phyloP scores from a whole-genome alignment of 345 rosid species.

The Aquilaria sinensis region DNA sequence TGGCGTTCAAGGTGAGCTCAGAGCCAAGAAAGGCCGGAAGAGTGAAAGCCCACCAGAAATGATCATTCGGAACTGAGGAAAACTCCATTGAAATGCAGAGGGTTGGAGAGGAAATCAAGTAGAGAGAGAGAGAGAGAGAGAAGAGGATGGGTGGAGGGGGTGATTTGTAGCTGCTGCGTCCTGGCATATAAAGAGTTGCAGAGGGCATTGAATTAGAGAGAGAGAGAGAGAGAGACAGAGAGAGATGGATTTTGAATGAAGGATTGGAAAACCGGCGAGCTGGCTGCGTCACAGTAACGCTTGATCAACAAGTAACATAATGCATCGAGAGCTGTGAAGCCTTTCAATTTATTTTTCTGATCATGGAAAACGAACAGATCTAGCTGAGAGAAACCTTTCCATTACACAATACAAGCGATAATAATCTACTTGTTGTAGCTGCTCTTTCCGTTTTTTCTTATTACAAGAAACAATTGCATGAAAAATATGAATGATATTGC shows the following conservation, averaged over 20 bases:
- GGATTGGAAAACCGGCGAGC: neutral
- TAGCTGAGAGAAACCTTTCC: no score
- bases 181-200: neutral
- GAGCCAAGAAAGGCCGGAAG: constrained; percentile 23
- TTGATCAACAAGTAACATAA: neutral
- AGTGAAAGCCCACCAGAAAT: constrained; percentile 27
- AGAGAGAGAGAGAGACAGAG: neutral
- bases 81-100: constrained; percentile 2
- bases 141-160: neutral
- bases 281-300: neutral
- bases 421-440: no score
- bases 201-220: neutral
- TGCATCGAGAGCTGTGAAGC: neutral
- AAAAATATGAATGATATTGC: no score
- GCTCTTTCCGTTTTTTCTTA: no score
- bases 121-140: constrained; percentile 3
- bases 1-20: constrained; percentile 9
- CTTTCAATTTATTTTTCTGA: no score
- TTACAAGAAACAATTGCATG: no score
- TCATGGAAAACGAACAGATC: no score
- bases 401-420: no score
- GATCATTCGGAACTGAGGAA: constrained; percentile 10
- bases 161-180: no score
- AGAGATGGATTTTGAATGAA: neutral
- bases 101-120: neutral